Base-by-base conservation (phyloP, 371 early-diverging fungal species). In the Lichtheimia corymbifera region DNA sequence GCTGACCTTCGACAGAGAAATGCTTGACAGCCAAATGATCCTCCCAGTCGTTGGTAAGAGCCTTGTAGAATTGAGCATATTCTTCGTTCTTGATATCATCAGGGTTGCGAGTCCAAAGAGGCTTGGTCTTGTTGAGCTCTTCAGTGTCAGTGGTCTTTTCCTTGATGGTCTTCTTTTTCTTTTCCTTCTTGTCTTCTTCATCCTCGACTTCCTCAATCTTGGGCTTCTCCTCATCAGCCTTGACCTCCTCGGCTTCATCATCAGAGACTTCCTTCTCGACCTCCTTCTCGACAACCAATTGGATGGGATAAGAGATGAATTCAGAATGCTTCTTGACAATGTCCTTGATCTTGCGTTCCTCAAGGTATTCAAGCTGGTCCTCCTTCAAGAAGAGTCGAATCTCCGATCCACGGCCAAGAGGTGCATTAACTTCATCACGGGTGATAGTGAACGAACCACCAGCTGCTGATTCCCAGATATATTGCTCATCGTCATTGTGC, bases 31-130 rank as follows among this genome's bases (percentile, higher is more conserved):
- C 73, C 58, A 87, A 73, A 51, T 90, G 90, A 50, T 80, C 81
- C 55, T 85, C 84, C 79, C 80, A 80, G 67, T 92, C 93, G 64
- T 88, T 89, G 66, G 88, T 72, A 49, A 93, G 83, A 17, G 88
- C 72, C 79, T 92, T 91, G 83, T 93, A 96, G 80, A 96, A 94
- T 42, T 77, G 78, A 61, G 85, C 74, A 72, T 93, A 92, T 75
- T 94, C 93, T 50, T 88, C 88, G 18, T 83, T 65, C 64, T 77
- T 78, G 67, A 93, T 80, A 40, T 91, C 88, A 41, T 83, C 81
- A 42, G 92, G 88, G 52, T 83, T 79, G 66, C 91, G 90, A n/a
- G 88, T 88, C 95, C 97, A 96, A 52, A 95, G 81, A 44, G 94
- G 93, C 77, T 90, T 90, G 70, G 86, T 83, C 72, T 84, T 74